Evolutionary conservation across 2,329 filamentous ascomycete species (phyloP).

Genomic region (Diaporthe sp.): DNA sequence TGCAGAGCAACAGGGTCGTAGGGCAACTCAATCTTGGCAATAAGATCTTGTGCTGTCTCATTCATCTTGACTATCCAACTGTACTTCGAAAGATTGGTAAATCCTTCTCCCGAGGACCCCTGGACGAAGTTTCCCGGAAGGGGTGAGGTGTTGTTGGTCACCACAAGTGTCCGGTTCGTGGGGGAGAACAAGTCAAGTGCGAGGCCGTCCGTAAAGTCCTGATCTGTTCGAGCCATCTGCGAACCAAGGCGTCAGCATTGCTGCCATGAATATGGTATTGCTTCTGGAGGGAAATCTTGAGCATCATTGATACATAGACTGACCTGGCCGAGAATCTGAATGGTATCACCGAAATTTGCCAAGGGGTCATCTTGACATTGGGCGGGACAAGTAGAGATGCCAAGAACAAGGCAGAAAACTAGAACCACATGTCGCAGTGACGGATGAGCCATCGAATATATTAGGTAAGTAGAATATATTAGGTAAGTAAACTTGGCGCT

Average conservation of each 20-base stretch:
- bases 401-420: neutral
- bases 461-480: too few relatives aligned
- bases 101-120: constrained; percentile 2
- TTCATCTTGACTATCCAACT: constrained; percentile 26
- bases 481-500: too few relatives aligned
- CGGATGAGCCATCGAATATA: neutral
- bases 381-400: neutral
- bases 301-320: neutral
- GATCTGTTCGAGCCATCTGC: constrained; percentile 18
- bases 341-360: constrained; percentile 4
- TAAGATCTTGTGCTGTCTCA: constrained; percentile 4
- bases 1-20: constrained; percentile 16
- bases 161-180: constrained; percentile 1
- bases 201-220: constrained; percentile 12
- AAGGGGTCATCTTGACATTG: constrained; percentile 1
- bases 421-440: too few relatives aligned
- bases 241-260: neutral
- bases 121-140: constrained; percentile 18
- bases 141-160: constrained; percentile 1
- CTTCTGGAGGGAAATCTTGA: neutral
- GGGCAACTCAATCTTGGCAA: constrained; percentile 16
- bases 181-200: constrained; percentile 9
- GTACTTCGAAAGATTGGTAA: constrained; percentile 1
- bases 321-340: constrained; percentile 20
- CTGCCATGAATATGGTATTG: neutral